A percentile compares a stretch with the other conserved stretches of the same genome.
These are phyloP conservation scores for Podosphaera leucotricha DNA, from an alignment of 2,329 filamentous ascomycete species.

Conservation along the genomic window DNA sequence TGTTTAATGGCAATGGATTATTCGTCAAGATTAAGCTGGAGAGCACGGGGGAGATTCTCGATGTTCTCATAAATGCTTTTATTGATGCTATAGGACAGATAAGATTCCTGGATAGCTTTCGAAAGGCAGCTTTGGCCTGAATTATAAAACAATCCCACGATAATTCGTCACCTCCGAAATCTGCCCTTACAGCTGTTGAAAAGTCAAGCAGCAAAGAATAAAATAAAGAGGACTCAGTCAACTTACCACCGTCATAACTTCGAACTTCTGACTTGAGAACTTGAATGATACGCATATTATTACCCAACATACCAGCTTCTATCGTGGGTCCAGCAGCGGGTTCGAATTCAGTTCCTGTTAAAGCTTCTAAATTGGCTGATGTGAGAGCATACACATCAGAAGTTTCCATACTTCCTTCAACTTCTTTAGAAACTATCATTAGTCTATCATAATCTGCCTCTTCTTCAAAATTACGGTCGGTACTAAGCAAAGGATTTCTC, in stretches of 20 bases:
- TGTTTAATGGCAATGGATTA: background rate
- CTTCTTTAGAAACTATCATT: slow-evolving; percentile 53
- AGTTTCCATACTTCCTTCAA: slow-evolving; percentile 43
- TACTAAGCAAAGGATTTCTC: slow-evolving; percentile 23
- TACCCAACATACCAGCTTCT: slow-evolving; percentile 64
- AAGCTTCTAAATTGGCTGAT: slow-evolving; percentile 48
- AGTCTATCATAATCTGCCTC: slow-evolving; percentile 50
- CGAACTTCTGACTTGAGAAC: slow-evolving; percentile 69
- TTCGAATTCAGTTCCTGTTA: slow-evolving; percentile 76
- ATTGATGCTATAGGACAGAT: slow-evolving; percentile 19
- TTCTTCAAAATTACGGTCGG: slow-evolving; percentile 25
- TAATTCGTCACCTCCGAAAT: background rate
- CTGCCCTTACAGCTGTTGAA: background rate
- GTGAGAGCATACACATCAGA: slow-evolving; percentile 59
- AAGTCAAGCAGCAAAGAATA: background rate
- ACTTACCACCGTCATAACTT: slow-evolving; percentile 70
- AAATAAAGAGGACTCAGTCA: slow-evolving; percentile 5
- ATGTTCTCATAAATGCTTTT: slow-evolving; percentile 15
- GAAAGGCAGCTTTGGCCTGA: slow-evolving; percentile 7
- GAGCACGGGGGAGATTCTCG: background rate
- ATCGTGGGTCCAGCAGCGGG: slow-evolving; percentile 69
- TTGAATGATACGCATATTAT: slow-evolving; percentile 62
- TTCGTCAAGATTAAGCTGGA: background rate
- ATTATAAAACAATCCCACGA: slow-evolving; percentile 1
- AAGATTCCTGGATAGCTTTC: slow-evolving; percentile 15